These are phyloP conservation scores for Aspergillus sp. DNA, from an alignment of 2,329 filamentous ascomycete species.

Conservation along the genomic window DNA sequence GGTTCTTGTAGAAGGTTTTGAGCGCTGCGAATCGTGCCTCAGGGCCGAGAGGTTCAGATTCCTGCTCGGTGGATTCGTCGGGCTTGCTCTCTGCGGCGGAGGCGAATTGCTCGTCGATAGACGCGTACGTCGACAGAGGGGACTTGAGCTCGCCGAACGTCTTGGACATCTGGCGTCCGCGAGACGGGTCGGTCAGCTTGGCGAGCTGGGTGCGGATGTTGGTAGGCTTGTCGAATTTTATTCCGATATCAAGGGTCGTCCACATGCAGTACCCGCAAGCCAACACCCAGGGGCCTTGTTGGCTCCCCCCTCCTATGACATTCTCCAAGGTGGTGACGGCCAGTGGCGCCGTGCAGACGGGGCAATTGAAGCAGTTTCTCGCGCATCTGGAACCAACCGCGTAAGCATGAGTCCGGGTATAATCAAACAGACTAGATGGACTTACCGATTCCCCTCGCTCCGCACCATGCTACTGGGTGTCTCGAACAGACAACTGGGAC, in stretches of 20 bases:
- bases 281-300: slow-evolving; percentile 68
- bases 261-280: slow-evolving; percentile 90
- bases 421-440: slow-evolving; percentile 6
- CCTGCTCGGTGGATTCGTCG: slow-evolving; percentile 36
- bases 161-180: slow-evolving; percentile 39
- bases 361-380: slow-evolving; percentile 93
- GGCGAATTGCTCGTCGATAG: slow-evolving; percentile 32
- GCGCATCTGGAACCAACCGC: slow-evolving; percentile 65
- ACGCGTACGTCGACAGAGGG: slow-evolving; percentile 35
- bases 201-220: slow-evolving; percentile 79
- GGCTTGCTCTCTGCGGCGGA: slow-evolving; percentile 25
- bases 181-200: slow-evolving; percentile 59
- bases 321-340: slow-evolving; percentile 70
- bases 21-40: slow-evolving; percentile 74
- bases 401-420: background rate
- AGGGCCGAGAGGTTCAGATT: slow-evolving; percentile 49
- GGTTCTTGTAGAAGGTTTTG: slow-evolving; percentile 76
- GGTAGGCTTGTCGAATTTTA: slow-evolving; percentile 85
- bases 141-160: slow-evolving; percentile 38
- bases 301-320: slow-evolving; percentile 39
- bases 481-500: slow-evolving; percentile 92
- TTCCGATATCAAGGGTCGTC: slow-evolving; percentile 83
- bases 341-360: slow-evolving; percentile 79
- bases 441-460: slow-evolving; percentile 86
- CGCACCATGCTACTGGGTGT: slow-evolving; percentile 90